These are phyloP conservation scores for Neoarthrinium moseri DNA, from an alignment of 2,329 filamentous ascomycete species.

Conservation along the genomic window DNA sequence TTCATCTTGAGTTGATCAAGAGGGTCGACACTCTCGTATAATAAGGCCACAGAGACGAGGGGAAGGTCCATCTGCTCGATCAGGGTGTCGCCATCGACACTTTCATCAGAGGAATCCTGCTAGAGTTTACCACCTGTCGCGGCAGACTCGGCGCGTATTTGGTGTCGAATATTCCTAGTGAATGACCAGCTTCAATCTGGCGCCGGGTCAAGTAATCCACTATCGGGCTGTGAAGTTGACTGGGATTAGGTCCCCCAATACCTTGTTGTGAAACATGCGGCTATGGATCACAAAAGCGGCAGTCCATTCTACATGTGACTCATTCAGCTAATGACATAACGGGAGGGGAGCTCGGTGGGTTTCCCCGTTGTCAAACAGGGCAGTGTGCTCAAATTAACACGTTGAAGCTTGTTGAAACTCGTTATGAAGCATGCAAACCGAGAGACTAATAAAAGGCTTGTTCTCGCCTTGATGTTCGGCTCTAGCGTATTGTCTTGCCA, in stretches of 20 bases:
- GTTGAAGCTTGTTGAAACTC: too few species aligned
- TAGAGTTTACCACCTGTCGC: background rate
- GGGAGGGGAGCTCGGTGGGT: background rate
- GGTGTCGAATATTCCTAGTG: background rate
- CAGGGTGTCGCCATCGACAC: background rate
- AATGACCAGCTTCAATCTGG: background rate
- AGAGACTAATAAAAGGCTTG: too few species aligned
- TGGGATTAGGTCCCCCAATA: background rate
- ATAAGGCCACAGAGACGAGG: background rate
- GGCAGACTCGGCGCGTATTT: background rate
- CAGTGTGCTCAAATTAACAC: too few species aligned
- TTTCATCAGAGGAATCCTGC: background rate
- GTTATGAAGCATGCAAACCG: too few species aligned
- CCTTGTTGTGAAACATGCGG: background rate
- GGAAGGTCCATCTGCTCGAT: slow-evolving; percentile 1
- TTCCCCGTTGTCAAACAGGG: background rate
- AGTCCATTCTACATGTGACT: background rate
- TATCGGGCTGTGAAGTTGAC: background rate
- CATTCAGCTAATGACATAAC: background rate
- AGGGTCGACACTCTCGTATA: background rate
- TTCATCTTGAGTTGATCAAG: background rate
- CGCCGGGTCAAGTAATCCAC: background rate
- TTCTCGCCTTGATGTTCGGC: too few species aligned
- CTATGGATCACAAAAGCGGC: background rate
- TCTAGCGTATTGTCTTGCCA: too few species aligned